phyloP scores from a whole-genome alignment of 2,329 filamentous ascomycete species.

The Pezicula carpinea region DNA sequence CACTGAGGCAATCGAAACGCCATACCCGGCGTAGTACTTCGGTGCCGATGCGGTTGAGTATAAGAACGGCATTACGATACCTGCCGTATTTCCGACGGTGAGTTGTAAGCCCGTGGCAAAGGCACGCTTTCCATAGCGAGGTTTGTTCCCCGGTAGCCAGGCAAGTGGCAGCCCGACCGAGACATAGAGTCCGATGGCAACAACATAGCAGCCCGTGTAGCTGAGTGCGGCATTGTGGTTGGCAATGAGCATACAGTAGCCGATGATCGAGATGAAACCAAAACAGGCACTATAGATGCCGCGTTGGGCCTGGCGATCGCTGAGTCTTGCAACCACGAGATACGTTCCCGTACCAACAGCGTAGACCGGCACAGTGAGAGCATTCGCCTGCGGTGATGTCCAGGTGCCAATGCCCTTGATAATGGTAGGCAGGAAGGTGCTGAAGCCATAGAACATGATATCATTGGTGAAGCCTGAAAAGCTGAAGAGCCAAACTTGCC shows the following conservation, averaged over 20 bases:
- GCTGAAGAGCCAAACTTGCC: conserved; percentile 59
- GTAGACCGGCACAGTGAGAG: conserved; percentile 66
- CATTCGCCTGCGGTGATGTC: conserved; percentile 53
- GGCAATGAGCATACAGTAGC: conserved; percentile 53
- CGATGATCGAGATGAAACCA: conserved; percentile 46
- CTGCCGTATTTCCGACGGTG: conserved; percentile 53
- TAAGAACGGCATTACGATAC: conserved; percentile 34
- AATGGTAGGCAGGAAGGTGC: conserved; percentile 65
- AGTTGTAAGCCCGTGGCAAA: conserved; percentile 55
- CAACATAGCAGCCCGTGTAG: conserved; percentile 58
- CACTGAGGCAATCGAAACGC: conserved; percentile 45
- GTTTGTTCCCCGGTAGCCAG: conserved; percentile 48
- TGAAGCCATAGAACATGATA: conserved; percentile 64
- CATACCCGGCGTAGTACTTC: conserved; percentile 43
- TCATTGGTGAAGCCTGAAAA: conserved; percentile 57
- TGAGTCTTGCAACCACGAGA: conserved; percentile 50
- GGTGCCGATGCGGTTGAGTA: conserved; percentile 26
- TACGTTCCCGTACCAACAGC: conserved; percentile 58
- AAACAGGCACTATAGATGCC: conserved; percentile 51
- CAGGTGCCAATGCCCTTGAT: conserved; percentile 57
- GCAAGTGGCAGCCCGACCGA: conserved; percentile 28
- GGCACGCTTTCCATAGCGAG: conserved; percentile 57
- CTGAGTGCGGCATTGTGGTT: conserved; percentile 45
- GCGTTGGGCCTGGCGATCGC: conserved; percentile 53
- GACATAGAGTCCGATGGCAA: conserved; percentile 53